Conservation (phyloP, 2,329 filamentous ascomycete genomes). For the Pestalotiopsis sp. region DNA sequence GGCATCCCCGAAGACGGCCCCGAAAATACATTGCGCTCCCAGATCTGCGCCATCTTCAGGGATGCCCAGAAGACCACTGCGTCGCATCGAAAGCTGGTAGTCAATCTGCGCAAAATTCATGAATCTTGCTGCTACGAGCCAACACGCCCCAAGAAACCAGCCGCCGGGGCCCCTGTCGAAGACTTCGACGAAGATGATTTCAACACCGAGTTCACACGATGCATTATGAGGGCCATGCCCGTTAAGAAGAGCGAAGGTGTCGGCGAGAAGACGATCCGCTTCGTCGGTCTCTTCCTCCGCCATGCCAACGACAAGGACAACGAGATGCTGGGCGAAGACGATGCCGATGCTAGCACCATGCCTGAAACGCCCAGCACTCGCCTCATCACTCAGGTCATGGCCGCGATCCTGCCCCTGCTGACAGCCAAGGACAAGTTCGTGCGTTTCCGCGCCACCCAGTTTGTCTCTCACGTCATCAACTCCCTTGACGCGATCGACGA, state of each 20-base stretch:
- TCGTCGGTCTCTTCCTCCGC: conserved; percentile 84
- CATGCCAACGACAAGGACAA: conserved; percentile 72
- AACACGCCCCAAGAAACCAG: conserved; percentile 51
- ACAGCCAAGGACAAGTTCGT: conserved; percentile 90
- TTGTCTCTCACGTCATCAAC: conserved; percentile 90
- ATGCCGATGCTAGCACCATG: conserved; percentile 70
- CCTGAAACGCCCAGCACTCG: conserved; percentile 84
- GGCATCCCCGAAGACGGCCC: conserved; percentile 73
- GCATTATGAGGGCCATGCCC: conserved; percentile 77
- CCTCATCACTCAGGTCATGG: conserved; percentile 74
- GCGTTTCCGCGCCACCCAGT: conserved; percentile 85
- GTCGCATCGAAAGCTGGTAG: conserved; percentile 85
- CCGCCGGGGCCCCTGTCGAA: conserved; percentile 60
- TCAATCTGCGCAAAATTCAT: conserved; percentile 87
- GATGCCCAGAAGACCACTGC: conserved; percentile 89
- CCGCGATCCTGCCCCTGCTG: conserved; percentile 74
- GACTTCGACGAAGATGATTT: conserved; percentile 86
- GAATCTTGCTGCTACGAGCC: conserved; percentile 77
- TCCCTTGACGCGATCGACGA: conserved; percentile 91
- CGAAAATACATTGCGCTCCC: conserved; percentile 70
- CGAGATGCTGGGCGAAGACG: conserved; percentile 65
- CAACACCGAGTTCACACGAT: conserved; percentile 82
- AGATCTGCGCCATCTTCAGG: conserved; percentile 73
- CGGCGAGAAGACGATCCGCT: conserved; percentile 83
- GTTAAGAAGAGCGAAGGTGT: conserved; percentile 91